phyloP scores from a whole-genome alignment of 805 yeast species.

The Schwanniomyces polymorphus region DNA sequence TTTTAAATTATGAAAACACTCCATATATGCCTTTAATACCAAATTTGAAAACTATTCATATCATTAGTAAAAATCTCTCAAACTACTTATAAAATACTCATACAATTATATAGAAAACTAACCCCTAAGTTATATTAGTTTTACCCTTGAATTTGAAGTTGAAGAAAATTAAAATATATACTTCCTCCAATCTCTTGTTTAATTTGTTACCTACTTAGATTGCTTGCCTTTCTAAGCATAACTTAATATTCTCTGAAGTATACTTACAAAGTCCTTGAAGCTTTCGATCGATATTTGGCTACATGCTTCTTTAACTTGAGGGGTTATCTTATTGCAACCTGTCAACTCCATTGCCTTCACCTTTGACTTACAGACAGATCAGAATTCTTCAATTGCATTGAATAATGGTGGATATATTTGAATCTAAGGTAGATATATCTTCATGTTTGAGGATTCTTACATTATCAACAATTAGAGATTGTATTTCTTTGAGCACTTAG shows the following conservation, averaged over 20 bases:
- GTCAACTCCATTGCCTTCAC: background rate
- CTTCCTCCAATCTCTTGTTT: no score
- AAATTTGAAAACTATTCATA: no score
- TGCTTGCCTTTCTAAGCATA: background rate
- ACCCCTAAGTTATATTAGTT: no score
- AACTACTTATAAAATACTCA: background rate
- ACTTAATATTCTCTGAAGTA: background rate
- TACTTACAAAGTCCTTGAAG: background rate
- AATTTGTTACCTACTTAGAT: no score
- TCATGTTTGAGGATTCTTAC: conserved; percentile 11
- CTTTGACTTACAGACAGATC: conserved; percentile 8
- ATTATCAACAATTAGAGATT: conserved; percentile 11
- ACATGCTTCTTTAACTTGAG: background rate
- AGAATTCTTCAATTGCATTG: conserved; percentile 14
- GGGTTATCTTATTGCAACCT: background rate
- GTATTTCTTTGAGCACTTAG: background rate
- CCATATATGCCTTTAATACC: no score
- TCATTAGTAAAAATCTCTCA: background rate
- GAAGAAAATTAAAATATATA: no score
- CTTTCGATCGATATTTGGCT: background rate
- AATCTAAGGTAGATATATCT: conserved; percentile 9
- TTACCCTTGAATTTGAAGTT: no score
- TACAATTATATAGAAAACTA: no score
- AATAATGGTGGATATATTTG: conserved; percentile 8
- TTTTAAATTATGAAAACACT: no score